Conservation (phyloP, 768 basidiomycete genomes). For the Mycena floridula region DNA sequence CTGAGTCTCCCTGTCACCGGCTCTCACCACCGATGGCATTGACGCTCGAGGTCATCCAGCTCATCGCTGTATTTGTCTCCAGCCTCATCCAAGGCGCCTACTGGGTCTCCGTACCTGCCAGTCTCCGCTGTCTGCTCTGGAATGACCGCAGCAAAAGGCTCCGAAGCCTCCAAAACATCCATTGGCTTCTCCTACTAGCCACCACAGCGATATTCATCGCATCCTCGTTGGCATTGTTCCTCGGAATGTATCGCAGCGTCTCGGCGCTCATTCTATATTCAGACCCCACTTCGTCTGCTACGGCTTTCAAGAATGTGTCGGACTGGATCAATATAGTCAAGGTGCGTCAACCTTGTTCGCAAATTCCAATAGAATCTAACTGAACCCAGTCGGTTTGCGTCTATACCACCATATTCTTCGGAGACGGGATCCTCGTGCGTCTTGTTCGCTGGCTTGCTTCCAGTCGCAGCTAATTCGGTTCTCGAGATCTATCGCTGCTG, state of each 20-base stretch:
- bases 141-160: background rate
- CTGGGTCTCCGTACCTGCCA: background rate
- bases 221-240: background rate
- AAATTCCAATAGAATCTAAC: background rate
- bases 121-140: background rate
- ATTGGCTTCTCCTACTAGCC: background rate
- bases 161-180: background rate
- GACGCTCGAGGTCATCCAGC: background rate
- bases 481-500: conserved; percentile 1
- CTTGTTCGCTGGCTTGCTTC: background rate
- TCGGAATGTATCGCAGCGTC: background rate
- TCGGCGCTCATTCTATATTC: background rate
- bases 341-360: background rate
- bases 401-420: background rate
- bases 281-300: background rate
- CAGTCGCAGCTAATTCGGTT: background rate
- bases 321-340: background rate
- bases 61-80: background rate
- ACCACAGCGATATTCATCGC: background rate
- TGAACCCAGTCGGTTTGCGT: background rate
- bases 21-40: too few species aligned
- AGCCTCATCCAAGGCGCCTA: background rate
- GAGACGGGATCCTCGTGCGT: background rate
- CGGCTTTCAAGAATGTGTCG: background rate
- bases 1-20: too few species aligned